Conservation (phyloP, 306 rosid species). For the Arachis stenosperma region DNA sequence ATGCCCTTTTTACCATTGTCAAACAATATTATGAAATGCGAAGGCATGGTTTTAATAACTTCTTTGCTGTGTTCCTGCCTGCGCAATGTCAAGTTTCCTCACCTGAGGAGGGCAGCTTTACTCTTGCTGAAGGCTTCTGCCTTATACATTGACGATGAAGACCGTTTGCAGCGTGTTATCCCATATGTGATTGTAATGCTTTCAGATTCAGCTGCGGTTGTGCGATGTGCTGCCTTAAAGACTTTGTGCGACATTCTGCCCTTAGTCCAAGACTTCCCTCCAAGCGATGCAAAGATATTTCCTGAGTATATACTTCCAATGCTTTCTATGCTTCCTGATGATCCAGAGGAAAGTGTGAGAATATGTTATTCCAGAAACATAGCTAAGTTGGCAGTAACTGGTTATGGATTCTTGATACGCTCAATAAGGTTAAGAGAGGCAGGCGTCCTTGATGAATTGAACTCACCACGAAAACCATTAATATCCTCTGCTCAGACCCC, state of each 20-base stretch:
- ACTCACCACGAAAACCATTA: constrained; percentile 57
- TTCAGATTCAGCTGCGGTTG: constrained; percentile 90
- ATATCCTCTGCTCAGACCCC: constrained; percentile 60
- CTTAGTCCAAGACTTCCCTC: constrained; percentile 90
- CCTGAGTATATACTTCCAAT: constrained; percentile 93
- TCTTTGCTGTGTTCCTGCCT: constrained; percentile 93
- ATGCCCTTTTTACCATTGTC: constrained; percentile 77
- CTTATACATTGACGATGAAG: constrained; percentile 86
- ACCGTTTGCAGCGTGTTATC: constrained; percentile 87
- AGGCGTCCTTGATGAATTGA: constrained; percentile 90
- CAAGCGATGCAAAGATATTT: constrained; percentile 96
- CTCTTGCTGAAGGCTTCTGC: constrained; percentile 91
- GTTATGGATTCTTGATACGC: constrained; percentile 89
- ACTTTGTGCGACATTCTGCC: constrained; percentile 91
- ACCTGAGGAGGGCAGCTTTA: constrained; percentile 84
- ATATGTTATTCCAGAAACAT: constrained; percentile 96
- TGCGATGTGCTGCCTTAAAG: constrained; percentile 94
- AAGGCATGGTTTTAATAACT: constrained; percentile 95
- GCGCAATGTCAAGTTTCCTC: constrained; percentile 92
- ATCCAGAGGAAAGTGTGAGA: constrained; percentile 98
- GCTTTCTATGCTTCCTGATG: constrained; percentile 99
- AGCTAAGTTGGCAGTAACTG: constrained; percentile 90
- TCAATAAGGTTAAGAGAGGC: constrained; percentile 94
- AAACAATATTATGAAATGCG: constrained; percentile 84
- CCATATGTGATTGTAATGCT: constrained; percentile 96